Percentiles rank a stretch among this genome's conserved stretches.
These are phyloP conservation scores for Juncus inflexus DNA, from an alignment of 176 grass and related monocot species.

Conservation along the genomic window DNA sequence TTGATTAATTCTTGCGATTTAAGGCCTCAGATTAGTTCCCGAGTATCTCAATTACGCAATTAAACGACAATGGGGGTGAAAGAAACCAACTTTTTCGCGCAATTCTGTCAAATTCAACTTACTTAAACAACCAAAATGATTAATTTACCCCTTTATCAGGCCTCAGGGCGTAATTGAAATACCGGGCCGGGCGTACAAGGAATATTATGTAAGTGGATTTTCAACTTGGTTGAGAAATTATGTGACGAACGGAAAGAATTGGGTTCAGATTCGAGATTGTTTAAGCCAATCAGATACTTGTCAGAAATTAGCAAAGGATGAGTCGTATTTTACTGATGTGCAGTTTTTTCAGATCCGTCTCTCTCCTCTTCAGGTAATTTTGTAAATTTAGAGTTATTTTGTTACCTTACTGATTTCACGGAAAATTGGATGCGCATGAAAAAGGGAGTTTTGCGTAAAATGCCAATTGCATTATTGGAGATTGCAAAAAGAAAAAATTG, in stretches of 20 bases:
- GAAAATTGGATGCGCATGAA: too few species aligned
- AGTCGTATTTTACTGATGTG: slow-evolving; percentile 49
- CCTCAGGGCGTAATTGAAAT: slow-evolving; percentile 1
- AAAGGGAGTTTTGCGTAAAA: too few species aligned
- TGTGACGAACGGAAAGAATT: slow-evolving; percentile 32
- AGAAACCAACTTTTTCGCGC: too few species aligned
- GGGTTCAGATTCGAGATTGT: slow-evolving; percentile 50
- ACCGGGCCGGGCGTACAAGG: slow-evolving; percentile 48
- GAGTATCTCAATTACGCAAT: too few species aligned
- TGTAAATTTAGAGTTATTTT: not conserved
- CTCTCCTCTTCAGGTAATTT: slow-evolving; percentile 64
- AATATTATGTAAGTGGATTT: slow-evolving; percentile 68
- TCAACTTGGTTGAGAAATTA: slow-evolving; percentile 53
- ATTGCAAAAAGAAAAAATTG: too few species aligned
- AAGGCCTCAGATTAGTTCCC: too few species aligned
- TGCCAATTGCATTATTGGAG: too few species aligned
- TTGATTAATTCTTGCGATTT: not conserved
- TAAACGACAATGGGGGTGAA: too few species aligned
- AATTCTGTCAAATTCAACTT: too few species aligned
- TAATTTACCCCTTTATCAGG: not conserved
- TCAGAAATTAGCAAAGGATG: slow-evolving; percentile 39
- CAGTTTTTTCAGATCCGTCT: slow-evolving; percentile 61
- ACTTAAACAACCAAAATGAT: too few species aligned
- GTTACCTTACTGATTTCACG: too few species aligned
- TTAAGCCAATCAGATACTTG: slow-evolving; percentile 50